Base-by-base conservation (phyloP, 2,329 filamentous ascomycete species). In the Akanthomyces uredinophilus region DNA sequence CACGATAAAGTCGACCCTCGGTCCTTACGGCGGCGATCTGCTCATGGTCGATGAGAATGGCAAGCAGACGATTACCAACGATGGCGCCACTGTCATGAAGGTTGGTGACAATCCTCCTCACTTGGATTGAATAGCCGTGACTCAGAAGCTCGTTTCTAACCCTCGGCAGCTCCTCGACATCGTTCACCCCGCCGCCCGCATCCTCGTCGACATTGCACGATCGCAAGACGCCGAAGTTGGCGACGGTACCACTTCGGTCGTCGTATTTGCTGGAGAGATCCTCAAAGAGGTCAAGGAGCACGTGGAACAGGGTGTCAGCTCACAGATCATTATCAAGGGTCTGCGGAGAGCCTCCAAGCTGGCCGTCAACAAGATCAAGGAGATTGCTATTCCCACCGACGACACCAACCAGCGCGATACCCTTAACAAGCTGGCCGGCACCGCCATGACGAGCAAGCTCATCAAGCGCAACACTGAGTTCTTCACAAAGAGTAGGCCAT, bases 11-110 rank as follows among this genome's bases (percentile, higher is more conserved):
- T 91, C 90, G 71, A 99, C 95, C 22, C 84, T 99, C 41, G 95
- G 95, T 46, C 95, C 95, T 39, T 99, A 98, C 78, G 95, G 95
- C 74, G 95, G 95, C 72, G 95, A 99, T 79, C 80, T 98, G 74
- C 83, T 99, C 75, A 88, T 99, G 79, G 94, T 98, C 62, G 95
- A 98, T 78, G 88, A 87, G 77, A 97, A 97, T 82, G 95, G 95
- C 76, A 88, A 81, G 77, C 92, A 97, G 80, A 99, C 95, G 61
- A 98, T 99, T 74, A 99, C 95, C 70, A 99, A 99, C 79, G 95
- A 99, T 80, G 95, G 95, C 73, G 95, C 95, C 54, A 99, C 95
- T 56, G 95, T 98, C 65, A 99, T 99, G 95, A 98, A 97, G 88
- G 91, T 92, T 75, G 69, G 77, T 61, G 18, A 39, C 41, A 16